phyloP scores from a whole-genome alignment of 495 filamentous ascomycete species.

The Penicillium ochrochloron region DNA sequence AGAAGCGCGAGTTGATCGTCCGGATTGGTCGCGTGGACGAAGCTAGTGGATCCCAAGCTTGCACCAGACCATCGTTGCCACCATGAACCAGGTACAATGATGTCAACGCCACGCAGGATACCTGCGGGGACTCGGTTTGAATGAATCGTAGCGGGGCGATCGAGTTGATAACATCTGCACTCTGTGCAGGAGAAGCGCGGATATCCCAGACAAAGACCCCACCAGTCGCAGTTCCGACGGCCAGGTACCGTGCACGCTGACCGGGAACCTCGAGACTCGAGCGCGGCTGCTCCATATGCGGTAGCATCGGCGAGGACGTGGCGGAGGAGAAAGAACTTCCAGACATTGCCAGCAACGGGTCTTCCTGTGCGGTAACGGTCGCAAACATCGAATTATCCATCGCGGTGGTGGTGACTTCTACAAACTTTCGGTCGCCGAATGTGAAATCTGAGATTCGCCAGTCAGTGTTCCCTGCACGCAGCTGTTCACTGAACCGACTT shows the following conservation, averaged over 20 bases:
- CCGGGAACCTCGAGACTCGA: constrained; percentile 69
- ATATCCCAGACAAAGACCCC: constrained; percentile 84
- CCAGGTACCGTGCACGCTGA: constrained; percentile 79
- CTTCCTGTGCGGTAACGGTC: constrained; percentile 71
- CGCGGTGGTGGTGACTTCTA: constrained; percentile 69
- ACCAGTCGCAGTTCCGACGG: constrained; percentile 80
- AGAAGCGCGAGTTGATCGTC: constrained; percentile 88
- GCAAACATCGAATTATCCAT: constrained; percentile 81
- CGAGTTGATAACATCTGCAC: constrained; percentile 53
- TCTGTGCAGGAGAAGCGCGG: constrained; percentile 62
- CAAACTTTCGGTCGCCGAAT: constrained; percentile 54
- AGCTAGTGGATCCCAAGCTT: constrained; percentile 93
- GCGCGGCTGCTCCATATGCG: constrained; percentile 50
- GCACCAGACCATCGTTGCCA: constrained; percentile 92
- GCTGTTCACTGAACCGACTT: constrained; percentile 17
- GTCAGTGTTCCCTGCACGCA: constrained; percentile 38
- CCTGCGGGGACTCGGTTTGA: constrained; percentile 86
- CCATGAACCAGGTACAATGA: constrained; percentile 90
- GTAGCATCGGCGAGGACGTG: constrained; percentile 57
- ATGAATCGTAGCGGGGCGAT: constrained; percentile 76
- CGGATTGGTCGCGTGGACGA: constrained; percentile 80
- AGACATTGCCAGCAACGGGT: constrained; percentile 66
- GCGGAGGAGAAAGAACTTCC: constrained; percentile 62
- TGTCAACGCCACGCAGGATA: constrained; percentile 84
- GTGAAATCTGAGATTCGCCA: constrained; percentile 66